Percentiles rank a stretch among this genome's conserved stretches.
Conservation (phyloP, 768 basidiomycete species). For the Asterophora lycoperdoides region DNA sequence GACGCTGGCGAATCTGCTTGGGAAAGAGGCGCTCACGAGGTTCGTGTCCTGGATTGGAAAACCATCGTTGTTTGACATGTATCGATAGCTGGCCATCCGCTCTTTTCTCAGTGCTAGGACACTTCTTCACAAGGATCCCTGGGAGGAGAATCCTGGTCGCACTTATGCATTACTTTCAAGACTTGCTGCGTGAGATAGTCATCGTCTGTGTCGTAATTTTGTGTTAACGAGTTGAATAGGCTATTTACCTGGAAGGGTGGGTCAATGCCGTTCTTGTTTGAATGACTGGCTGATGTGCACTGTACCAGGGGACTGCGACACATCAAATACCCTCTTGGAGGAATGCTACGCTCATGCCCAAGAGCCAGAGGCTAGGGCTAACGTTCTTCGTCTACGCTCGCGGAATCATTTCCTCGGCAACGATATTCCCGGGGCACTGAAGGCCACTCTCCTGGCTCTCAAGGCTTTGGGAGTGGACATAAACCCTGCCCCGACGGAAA, state of each 20-base stretch:
- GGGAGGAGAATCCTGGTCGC: slow-evolving; percentile 43
- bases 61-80: not conserved
- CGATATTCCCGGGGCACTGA: slow-evolving; percentile 50
- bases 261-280: not conserved
- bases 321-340: slow-evolving; percentile 48
- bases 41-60: slow-evolving; percentile 20
- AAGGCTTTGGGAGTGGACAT: slow-evolving; percentile 60
- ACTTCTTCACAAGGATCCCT: slow-evolving; percentile 50
- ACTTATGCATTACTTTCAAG: slow-evolving; percentile 53
- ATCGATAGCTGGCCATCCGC: slow-evolving; percentile 51
- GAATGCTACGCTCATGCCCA: slow-evolving; percentile 50
- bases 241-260: slow-evolving; percentile 64
- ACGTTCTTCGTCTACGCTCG: slow-evolving; percentile 54
- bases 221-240: slow-evolving; percentile 25
- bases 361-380: slow-evolving; percentile 51
- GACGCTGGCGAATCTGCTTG: slow-evolving; percentile 70
- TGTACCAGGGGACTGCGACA: slow-evolving; percentile 45
- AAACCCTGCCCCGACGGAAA: slow-evolving; percentile 45
- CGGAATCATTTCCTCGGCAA: slow-evolving; percentile 61
- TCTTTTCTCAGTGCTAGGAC: slow-evolving; percentile 57
- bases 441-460: slow-evolving; percentile 56
- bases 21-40: slow-evolving; percentile 73
- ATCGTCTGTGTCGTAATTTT: not conserved
- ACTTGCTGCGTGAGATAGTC: slow-evolving; percentile 51
- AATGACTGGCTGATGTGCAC: not conserved